Evolutionary conservation across 2,329 filamentous ascomycete genomes (phyloP).

Genomic region (Sarocladiaceae sp.): DNA sequence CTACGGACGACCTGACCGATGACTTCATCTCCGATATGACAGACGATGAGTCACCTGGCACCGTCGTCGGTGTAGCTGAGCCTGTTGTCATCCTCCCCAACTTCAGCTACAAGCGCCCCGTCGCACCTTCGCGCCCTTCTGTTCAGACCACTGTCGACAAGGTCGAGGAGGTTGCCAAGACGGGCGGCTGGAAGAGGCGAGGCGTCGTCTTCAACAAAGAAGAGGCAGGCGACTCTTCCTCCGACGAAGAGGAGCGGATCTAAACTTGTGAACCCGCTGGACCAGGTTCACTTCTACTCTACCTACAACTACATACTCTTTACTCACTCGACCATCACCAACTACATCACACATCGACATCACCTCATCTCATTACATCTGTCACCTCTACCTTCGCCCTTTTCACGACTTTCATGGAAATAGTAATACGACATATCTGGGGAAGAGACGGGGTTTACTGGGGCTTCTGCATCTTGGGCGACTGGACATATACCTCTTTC

Average conservation of each 20-base stretch:
- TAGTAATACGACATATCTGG: neutral
- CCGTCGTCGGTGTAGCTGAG: slow-evolving; percentile 16
- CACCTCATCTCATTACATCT: slow-evolving; percentile 1
- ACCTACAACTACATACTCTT: neutral
- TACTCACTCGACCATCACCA: neutral
- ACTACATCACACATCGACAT: neutral
- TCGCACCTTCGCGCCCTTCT: slow-evolving; percentile 24
- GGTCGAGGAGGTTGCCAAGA: slow-evolving; percentile 36
- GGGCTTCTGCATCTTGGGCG: neutral
- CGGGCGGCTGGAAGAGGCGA: slow-evolving; percentile 37
- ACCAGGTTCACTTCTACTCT: neutral
- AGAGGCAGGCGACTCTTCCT: slow-evolving; percentile 15
- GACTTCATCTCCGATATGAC: slow-evolving; percentile 11
- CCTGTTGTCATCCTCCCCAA: slow-evolving; percentile 22
- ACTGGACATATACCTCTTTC: slow-evolving; percentile 2
- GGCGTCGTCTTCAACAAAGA: slow-evolving; percentile 33
- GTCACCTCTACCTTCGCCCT: neutral
- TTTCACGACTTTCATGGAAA: slow-evolving; percentile 2
- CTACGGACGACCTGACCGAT: slow-evolving; percentile 17
- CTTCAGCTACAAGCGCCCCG: slow-evolving; percentile 26
- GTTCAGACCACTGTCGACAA: slow-evolving; percentile 29
- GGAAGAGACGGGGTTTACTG: neutral
- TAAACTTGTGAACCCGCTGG: neutral
- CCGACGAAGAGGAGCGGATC: neutral
- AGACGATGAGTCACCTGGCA: slow-evolving; percentile 16